Percentiles rank a stretch among this genome's conserved stretches.
phyloP scores from a whole-genome alignment of 352 stramenopile genomes.

The Pythium biforme region DNA sequence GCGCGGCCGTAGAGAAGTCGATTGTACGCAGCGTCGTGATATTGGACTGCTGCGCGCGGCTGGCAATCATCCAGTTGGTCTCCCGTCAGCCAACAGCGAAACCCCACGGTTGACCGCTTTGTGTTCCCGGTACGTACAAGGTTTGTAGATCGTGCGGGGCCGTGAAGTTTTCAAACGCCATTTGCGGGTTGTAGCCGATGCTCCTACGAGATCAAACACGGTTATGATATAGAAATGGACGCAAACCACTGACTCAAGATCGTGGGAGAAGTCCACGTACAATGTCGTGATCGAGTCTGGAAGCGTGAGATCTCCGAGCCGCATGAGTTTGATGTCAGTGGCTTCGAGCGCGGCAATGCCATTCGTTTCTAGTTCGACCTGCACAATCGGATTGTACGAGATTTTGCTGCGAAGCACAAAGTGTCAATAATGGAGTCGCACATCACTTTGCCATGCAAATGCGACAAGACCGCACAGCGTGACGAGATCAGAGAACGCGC shows the following conservation, averaged over 20 bases:
- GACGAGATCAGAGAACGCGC: conserved; percentile 1
- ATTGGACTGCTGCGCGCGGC: background rate
- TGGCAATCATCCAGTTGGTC: background rate
- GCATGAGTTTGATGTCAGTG: conserved; percentile 5
- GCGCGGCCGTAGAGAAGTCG: conserved; percentile 7
- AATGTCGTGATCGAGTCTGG: background rate
- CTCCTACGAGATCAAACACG: background rate
- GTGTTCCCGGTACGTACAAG: conserved; percentile 14
- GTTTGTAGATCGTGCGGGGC: background rate
- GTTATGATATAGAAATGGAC: background rate
- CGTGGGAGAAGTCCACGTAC: background rate
- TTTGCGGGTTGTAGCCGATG: conserved; percentile 11
- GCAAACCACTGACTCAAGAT: background rate
- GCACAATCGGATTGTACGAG: conserved; percentile 8
- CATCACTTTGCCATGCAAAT: no score
- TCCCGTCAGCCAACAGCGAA: background rate
- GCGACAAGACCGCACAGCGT: conserved; percentile 3
- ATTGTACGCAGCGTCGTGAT: conserved; percentile 3
- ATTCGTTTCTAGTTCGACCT: background rate
- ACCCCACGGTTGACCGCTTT: no score
- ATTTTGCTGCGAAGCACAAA: background rate
- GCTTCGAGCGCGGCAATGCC: conserved; percentile 1
- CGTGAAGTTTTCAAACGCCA: conserved; percentile 17
- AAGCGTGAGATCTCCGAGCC: conserved; percentile 1
- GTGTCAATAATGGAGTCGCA: background rate